phyloP scores from a whole-genome alignment of 106 monocot genomes.

The Allium fistulosum region DNA sequence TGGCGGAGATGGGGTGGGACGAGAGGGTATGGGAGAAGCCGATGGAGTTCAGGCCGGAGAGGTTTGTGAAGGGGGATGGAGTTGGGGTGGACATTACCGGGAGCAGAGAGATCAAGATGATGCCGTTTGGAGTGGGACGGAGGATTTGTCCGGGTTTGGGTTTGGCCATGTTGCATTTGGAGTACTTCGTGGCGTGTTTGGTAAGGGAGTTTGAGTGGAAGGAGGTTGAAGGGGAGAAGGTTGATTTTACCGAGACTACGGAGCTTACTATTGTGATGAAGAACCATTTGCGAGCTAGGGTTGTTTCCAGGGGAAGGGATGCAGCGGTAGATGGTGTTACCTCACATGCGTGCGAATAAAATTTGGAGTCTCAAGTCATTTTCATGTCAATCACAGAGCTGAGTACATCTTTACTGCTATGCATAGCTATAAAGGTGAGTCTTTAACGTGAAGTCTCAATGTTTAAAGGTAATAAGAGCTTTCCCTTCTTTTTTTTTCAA shows the following conservation, averaged over 20 bases:
- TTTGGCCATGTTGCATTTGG: constrained; percentile 16
- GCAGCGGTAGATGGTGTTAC: no score
- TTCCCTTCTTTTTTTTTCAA: no score
- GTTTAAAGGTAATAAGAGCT: no score
- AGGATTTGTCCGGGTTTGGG: constrained; percentile 19
- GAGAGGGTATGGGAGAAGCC: constrained; percentile 22
- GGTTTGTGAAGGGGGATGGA: constrained; percentile 11
- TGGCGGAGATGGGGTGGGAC: constrained; percentile 23
- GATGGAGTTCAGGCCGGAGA: constrained; percentile 29
- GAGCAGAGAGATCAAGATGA: constrained; percentile 31
- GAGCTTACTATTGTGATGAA: constrained; percentile 27
- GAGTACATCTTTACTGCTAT: no score
- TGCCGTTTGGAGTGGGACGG: constrained; percentile 31
- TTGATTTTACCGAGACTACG: constrained; percentile 21
- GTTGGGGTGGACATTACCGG: constrained; percentile 8
- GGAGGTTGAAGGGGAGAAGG: constrained; percentile 1
- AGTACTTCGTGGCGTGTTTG: constrained; percentile 21
- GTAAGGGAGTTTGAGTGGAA: constrained; percentile 27
- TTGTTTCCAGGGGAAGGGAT: constrained; percentile 3
- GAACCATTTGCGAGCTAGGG: constrained; percentile 12
- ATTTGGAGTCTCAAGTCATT: no score
- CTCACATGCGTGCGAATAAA: no score
- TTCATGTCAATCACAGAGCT: no score
- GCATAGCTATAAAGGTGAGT: no score
- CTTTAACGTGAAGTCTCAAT: no score